Evolutionary conservation across 1,139 yeast species (phyloP), one percentile per base, ranked within the genome.

Genomic region (Taphrina betulina): DNA sequence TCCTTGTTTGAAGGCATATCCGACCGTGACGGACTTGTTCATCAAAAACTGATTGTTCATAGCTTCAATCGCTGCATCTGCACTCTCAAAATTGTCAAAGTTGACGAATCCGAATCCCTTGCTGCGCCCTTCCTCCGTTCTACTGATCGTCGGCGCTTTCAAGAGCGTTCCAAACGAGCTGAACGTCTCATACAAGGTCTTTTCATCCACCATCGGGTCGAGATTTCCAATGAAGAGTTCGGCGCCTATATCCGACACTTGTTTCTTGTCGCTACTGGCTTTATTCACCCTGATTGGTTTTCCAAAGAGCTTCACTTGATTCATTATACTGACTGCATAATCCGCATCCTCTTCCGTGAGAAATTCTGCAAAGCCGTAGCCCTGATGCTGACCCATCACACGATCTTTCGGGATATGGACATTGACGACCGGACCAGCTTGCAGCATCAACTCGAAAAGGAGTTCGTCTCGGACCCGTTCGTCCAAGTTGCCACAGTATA

Each of bases 321-420:
- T 75, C 66, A 87, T 70, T 0, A 86, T 71, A 59, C 78, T 76
- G 34, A 78, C 69, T 0, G 83, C 88, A 65, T 90, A 92, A 14
- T 81, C 84, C 0, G 87, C 84, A 64, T 89, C 96, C 20, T 70
- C 73, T 1, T 72, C 71, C 8, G 76, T 73, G 55, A 75, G 71
- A 64, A 85, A 83, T 66, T 87, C 95, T 1, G 86, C 83, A 70
- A 92, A 92, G 10, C 95, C 97, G 70, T 75, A 92, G 16, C 96
- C 97, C 66, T 85, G 95, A 65, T 85, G 89, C 1, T 78, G 74
- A 60, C 80, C 80, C 40, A 80, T 72, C 3, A 88, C 75, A 62
- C 90, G 75, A 66, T 89, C 96, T 64, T 81, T 82, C 3, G 97
- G 97, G 63, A 92, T 73, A 63, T 83, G 78, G 10, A 92, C 76